Conservation (phyloP, 2,329 filamentous ascomycete species). For the Neospermospora avenae region DNA sequence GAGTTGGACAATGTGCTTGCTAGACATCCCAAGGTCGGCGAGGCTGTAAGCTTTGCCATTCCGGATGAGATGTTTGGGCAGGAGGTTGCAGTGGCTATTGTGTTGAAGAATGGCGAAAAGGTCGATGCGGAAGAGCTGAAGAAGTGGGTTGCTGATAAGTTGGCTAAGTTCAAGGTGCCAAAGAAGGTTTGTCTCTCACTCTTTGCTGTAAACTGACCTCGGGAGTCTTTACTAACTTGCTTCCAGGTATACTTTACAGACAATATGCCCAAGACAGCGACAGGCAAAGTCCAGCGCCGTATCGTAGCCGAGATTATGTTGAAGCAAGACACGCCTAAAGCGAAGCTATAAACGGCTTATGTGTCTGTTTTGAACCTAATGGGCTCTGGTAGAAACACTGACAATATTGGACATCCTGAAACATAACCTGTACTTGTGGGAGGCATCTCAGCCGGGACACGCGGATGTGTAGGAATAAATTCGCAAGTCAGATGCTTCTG, state of each 20-base stretch:
- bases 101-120: constrained; percentile 62
- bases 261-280: constrained; percentile 88
- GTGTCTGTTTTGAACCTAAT: not conserved
- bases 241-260: constrained; percentile 73
- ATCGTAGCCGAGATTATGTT: constrained; percentile 85
- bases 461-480: too few relatives aligned
- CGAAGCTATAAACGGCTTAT: constrained; percentile 47
- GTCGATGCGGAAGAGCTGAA: constrained; percentile 60
- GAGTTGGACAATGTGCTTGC: constrained; percentile 81
- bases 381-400: not conserved
- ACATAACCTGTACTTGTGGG: not conserved
- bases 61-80: constrained; percentile 81
- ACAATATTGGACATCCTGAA: not conserved
- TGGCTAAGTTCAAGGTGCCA: constrained; percentile 82
- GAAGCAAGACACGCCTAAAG: constrained; percentile 59
- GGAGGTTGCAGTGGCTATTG: constrained; percentile 74
- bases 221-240: not conserved
- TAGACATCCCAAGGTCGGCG: constrained; percentile 67
- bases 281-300: constrained; percentile 80
- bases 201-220: not conserved
- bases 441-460: too few relatives aligned
- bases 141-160: constrained; percentile 63
- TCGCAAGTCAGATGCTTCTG: too few relatives aligned
- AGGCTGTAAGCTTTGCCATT: constrained; percentile 81
- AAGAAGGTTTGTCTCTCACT: constrained; percentile 59